phyloP scores from a whole-genome alignment of 1,139 yeast species.

The Debaryomyces psychrophilus region DNA sequence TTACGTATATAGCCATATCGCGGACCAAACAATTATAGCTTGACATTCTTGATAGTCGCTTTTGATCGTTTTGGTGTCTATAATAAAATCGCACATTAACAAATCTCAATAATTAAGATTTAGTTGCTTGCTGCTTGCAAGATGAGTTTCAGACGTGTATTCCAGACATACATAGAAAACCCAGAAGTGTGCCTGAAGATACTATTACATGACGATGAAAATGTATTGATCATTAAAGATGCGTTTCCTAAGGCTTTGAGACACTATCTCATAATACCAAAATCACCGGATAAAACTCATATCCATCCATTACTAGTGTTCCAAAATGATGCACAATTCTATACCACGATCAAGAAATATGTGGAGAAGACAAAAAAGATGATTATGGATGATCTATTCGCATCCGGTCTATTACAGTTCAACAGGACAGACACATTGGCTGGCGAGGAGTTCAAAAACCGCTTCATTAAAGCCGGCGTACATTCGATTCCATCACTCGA shows the following conservation, averaged over 20 bases:
- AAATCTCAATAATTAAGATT: neutral
- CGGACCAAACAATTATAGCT: no score
- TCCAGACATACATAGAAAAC: slow-evolving; percentile 36
- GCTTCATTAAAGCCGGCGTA: slow-evolving; percentile 60
- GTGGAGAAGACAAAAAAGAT: slow-evolving; percentile 47
- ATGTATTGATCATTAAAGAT: slow-evolving; percentile 62
- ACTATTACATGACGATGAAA: slow-evolving; percentile 49
- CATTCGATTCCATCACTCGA: slow-evolving; percentile 72
- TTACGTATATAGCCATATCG: no score
- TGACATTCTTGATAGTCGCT: no score
- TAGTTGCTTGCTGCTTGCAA: neutral
- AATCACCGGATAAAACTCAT: slow-evolving; percentile 41
- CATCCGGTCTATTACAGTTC: slow-evolving; percentile 22
- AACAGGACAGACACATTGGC: slow-evolving; percentile 15
- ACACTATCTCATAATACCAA: slow-evolving; percentile 67
- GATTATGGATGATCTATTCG: slow-evolving; percentile 39
- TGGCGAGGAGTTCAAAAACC: slow-evolving; percentile 26
- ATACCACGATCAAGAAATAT: slow-evolving; percentile 35
- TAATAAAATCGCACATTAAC: slow-evolving; percentile 3
- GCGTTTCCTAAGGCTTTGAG: slow-evolving; percentile 63
- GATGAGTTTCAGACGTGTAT: slow-evolving; percentile 40
- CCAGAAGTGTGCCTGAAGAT: slow-evolving; percentile 28
- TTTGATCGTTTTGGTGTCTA: neutral
- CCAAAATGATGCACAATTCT: slow-evolving; percentile 31
- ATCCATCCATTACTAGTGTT: slow-evolving; percentile 61